Conservation (phyloP, 2,329 filamentous ascomycete genomes). For the Hortaea sp. region DNA sequence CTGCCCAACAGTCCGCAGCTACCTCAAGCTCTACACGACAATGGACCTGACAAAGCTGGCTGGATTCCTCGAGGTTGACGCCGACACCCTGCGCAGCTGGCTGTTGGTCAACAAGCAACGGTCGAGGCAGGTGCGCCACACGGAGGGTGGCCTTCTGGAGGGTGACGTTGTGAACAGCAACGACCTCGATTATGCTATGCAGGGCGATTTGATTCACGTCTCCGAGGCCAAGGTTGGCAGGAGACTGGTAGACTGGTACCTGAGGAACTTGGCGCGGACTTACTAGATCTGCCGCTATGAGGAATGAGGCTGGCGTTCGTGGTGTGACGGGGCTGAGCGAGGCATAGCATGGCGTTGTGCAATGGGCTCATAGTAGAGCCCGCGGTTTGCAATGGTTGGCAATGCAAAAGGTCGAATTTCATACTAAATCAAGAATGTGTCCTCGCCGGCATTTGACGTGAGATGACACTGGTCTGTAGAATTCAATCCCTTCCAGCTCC, state of each 20-base stretch:
- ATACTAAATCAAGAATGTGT: neutral
- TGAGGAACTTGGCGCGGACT: slow-evolving; percentile 89
- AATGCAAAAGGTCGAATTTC: neutral
- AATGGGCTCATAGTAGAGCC: neutral
- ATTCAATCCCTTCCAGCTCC: no score
- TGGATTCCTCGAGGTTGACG: slow-evolving; percentile 90
- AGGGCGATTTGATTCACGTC: slow-evolving; percentile 95
- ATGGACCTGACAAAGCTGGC: slow-evolving; percentile 99
- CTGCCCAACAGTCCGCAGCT: slow-evolving; percentile 95
- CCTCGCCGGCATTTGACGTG: no score
- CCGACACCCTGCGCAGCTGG: slow-evolving; percentile 91
- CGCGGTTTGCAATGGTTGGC: neutral
- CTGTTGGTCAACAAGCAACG: slow-evolving; percentile 97
- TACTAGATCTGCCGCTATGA: slow-evolving; percentile 50
- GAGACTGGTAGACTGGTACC: slow-evolving; percentile 97
- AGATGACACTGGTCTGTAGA: no score
- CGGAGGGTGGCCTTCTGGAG: slow-evolving; percentile 78
- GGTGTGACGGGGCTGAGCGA: neutral
- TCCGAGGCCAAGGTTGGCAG: slow-evolving; percentile 97
- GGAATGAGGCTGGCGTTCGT: neutral
- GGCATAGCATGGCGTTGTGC: slow-evolving; percentile 2
- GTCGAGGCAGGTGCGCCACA: slow-evolving; percentile 91
- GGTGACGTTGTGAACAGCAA: slow-evolving; percentile 88
- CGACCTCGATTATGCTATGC: slow-evolving; percentile 93
- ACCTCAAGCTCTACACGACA: slow-evolving; percentile 97